These are phyloP conservation scores for Castanopsis chinensis DNA, from an alignment of 306 rosid species.

Conservation along the genomic window DNA sequence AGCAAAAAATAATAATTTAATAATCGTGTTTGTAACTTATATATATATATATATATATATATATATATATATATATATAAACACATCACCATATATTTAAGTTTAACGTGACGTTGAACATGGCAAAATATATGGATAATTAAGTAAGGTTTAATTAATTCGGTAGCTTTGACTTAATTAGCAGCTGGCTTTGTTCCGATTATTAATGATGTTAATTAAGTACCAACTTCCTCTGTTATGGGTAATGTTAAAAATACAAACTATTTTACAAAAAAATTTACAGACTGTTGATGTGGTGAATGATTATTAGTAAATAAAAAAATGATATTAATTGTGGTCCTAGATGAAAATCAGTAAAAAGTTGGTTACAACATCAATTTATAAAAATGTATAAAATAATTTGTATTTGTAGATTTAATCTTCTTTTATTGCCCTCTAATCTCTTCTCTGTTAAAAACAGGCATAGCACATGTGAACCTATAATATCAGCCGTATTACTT, in stretches of 20 bases:
- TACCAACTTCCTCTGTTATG: neutral
- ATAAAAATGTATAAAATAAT: too few species aligned
- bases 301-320: too few species aligned
- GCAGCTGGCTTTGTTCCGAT: neutral
- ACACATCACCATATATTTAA: neutral
- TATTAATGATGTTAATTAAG: neutral
- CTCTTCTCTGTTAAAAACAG: neutral
- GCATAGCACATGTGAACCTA: neutral
- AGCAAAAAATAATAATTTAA: neutral
- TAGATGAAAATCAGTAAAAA: too few species aligned
- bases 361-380: too few species aligned
- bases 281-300: too few species aligned
- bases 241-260: too few species aligned
- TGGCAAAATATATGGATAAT: neutral
- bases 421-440: slow-evolving; percentile 10
- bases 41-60: too few species aligned
- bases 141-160: neutral
- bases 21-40: neutral
- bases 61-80: too few species aligned
- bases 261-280: too few species aligned
- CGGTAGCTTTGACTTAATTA: neutral
- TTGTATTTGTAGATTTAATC: too few species aligned
- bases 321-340: too few species aligned
- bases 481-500: neutral
- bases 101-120: neutral